These are phyloP conservation scores for Tilletiopsis washingtonensis DNA, from an alignment of 1,284 basidiomycete genomes.

Conservation along the genomic window DNA sequence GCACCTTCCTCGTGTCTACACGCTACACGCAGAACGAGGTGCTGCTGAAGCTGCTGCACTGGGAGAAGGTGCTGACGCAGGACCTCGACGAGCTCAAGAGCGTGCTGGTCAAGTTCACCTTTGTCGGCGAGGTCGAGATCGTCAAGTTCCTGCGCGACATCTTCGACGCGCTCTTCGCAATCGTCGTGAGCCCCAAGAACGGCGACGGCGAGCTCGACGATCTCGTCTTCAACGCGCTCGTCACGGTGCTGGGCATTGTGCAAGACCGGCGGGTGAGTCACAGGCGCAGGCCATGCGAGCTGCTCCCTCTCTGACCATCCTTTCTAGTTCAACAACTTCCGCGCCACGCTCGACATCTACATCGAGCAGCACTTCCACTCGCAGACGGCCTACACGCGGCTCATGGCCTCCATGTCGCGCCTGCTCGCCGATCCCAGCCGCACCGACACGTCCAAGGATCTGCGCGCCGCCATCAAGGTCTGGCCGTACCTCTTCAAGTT, in stretches of 20 bases:
- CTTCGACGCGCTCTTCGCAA: slow-evolving; percentile 86
- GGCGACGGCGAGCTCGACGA: slow-evolving; percentile 71
- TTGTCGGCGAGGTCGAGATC: slow-evolving; percentile 65
- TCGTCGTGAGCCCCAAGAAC: slow-evolving; percentile 69
- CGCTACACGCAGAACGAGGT: slow-evolving; percentile 85
- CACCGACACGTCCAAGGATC: slow-evolving; percentile 64
- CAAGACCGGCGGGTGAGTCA: slow-evolving; percentile 60
- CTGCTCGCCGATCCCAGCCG: slow-evolving; percentile 68
- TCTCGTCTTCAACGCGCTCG: slow-evolving; percentile 79
- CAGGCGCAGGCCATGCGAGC: neutral
- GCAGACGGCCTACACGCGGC: slow-evolving; percentile 34
- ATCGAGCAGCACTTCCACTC: slow-evolving; percentile 73
- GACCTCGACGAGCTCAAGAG: slow-evolving; percentile 62
- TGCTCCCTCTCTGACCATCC: neutral
- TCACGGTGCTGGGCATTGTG: slow-evolving; percentile 71
- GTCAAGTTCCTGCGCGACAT: slow-evolving; percentile 87
- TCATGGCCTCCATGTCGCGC: slow-evolving; percentile 63
- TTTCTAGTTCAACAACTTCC: slow-evolving; percentile 69
- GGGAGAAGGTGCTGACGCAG: slow-evolving; percentile 55
- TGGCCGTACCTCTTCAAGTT: slow-evolving; percentile 96
- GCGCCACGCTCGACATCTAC: slow-evolving; percentile 84
- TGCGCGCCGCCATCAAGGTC: slow-evolving; percentile 85
- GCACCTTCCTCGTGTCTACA: slow-evolving; percentile 86
- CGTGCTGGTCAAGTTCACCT: slow-evolving; percentile 76
- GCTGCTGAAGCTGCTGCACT: slow-evolving; percentile 71